Base-by-base conservation (phyloP, 345 rosid species). In the Boechera stricta region DNA sequence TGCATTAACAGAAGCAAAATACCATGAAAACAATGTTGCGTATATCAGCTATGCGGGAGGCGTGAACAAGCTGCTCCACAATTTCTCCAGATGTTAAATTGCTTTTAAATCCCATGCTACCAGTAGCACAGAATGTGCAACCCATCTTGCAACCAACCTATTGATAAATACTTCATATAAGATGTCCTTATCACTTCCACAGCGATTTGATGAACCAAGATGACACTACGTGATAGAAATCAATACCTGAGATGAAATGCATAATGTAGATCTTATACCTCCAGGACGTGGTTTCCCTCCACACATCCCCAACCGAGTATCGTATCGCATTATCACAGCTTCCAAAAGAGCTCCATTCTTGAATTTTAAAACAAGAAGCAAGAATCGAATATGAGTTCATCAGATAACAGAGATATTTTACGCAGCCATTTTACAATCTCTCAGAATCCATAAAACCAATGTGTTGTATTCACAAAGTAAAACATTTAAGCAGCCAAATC, bases 111-210 rank as follows among this genome's bases (percentile, higher is more conserved):
- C 97, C 98, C 99, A 95, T 95, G 51, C 85, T 91, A 85, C 99
- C 99, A 12, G 99, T 92, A 6, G 99, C 99, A 84, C 99, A 95
- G 79, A 95, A 95, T 39, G 79, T 95, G 83, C 99, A 95, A 26
- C 99, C 97, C 99, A 92, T 95, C 82, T 95, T 95, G 84, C 99
- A 95, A 64, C 99, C 99, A 84, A 95, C 99, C 99, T 95, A 73
- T 33, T 11, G 70, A 72, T 2, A 65, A 77, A 29, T 13, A 54
- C 47, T 33, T 10, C 8, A 24, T 7, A 28, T 56, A 52, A 67
- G 66, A 61, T 42, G 52, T 32, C 7, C 48, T 54, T 31, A 38
- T 11, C 72, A 71, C 55, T 18, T 41, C 38, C 16, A 52, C 9
- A 33, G 41, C 26, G 48, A 62, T 13, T 51, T 33, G 3, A 63